A percentile compares a stretch with the other conserved stretches of the same genome.
phyloP scores from a whole-genome alignment of 352 stramenopile genomes.

The Elongisporangium undulatum region DNA sequence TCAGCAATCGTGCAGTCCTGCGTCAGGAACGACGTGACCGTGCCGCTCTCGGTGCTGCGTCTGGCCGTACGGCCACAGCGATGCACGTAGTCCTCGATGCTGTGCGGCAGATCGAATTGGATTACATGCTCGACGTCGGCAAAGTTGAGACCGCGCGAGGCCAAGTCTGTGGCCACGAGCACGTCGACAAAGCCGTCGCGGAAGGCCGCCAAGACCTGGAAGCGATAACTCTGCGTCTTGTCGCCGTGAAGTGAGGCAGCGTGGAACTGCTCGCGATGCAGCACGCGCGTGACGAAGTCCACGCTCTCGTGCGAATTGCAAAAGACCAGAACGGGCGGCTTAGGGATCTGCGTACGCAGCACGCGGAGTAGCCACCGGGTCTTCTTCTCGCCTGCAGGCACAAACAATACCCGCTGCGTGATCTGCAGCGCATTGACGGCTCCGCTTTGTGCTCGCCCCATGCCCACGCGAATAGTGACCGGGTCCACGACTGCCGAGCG shows the following conservation, averaged over 20 bases:
- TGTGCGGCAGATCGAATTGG: conserved; percentile 87
- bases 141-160: conserved; percentile 87
- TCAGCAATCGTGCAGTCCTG: conserved; percentile 44
- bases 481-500: conserved; percentile 91
- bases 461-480: conserved; percentile 90
- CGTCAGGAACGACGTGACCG: conserved; percentile 53
- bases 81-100: conserved; percentile 92
- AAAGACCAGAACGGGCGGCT: conserved; percentile 95
- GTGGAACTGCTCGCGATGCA: conserved; percentile 94
- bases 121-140: conserved; percentile 81
- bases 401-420: conserved; percentile 86
- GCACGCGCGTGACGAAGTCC: conserved; percentile 88
- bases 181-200: conserved; percentile 60
- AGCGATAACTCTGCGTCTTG: conserved; percentile 67
- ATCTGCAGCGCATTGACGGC: conserved; percentile 63
- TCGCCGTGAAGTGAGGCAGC: conserved; percentile 94
- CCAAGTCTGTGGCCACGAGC: conserved; percentile 90
- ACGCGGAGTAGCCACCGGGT: conserved; percentile 28
- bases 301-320: conserved; percentile 95
- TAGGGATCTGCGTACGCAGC: conserved; percentile 58
- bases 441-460: conserved; percentile 18
- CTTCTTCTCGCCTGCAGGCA: conserved; percentile 43
- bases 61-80: conserved; percentile 75
- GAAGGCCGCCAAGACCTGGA: conserved; percentile 40
- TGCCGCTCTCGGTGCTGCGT: conserved; percentile 17